A percentile compares a stretch with the other conserved stretches of the same genome.
phyloP scores from a whole-genome alignment of 2,329 filamentous ascomycete genomes.

The Pseudocercospora pini-densiflorae region DNA sequence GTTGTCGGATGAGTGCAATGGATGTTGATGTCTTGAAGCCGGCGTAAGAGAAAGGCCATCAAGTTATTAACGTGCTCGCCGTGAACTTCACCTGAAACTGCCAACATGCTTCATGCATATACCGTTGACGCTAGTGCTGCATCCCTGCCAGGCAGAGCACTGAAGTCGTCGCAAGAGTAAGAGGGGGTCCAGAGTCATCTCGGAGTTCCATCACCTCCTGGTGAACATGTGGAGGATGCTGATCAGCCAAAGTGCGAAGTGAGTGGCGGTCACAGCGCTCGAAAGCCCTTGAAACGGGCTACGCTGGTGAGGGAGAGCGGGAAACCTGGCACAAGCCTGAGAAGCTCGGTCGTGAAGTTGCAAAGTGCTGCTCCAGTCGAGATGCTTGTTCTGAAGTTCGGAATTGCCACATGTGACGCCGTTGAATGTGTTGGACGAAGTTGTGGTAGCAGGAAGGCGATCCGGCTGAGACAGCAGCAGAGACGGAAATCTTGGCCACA shows the following conservation, averaged over 20 bases:
- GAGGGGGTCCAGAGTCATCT: neutral
- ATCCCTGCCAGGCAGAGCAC: neutral
- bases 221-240: neutral
- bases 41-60: neutral
- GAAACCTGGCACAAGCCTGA: too few species aligned
- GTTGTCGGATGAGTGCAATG: neutral
- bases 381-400: neutral
- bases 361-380: neutral
- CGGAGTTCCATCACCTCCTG: neutral
- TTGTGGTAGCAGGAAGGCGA: neutral
- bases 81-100: neutral
- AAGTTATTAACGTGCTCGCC: neutral
- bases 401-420: too few species aligned
- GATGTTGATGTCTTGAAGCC: neutral
- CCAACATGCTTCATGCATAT: neutral
- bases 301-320: neutral
- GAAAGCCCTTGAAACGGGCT: neutral
- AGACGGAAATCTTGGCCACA: neutral
- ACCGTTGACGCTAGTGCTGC: slow-evolving; percentile 7
- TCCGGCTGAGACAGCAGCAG: neutral
- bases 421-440: too few species aligned
- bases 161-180: neutral
- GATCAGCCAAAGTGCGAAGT: neutral
- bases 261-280: neutral
- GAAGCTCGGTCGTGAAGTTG: neutral